Conservation (phyloP, 257 asterid species). For the Fraxinus americana region DNA sequence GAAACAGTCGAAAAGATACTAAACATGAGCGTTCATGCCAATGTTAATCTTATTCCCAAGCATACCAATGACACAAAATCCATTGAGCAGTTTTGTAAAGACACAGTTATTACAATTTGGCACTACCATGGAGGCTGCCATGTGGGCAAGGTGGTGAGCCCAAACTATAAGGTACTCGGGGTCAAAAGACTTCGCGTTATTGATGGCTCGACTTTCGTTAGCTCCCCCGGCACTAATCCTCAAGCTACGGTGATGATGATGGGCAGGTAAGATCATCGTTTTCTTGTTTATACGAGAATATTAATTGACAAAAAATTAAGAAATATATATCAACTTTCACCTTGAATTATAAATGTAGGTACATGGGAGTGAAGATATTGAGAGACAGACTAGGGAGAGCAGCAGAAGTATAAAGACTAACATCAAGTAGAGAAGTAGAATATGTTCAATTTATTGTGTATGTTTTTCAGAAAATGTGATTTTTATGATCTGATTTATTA, state of each 20-base stretch:
- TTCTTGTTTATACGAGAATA: not conserved
- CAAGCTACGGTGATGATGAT: slow-evolving; percentile 96
- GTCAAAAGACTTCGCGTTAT: slow-evolving; percentile 72
- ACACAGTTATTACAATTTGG: slow-evolving; percentile 96
- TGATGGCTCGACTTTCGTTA: slow-evolving; percentile 75
- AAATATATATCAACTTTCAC: not conserved
- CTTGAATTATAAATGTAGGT: slow-evolving; percentile 49
- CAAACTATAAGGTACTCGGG: slow-evolving; percentile 66
- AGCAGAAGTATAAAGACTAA: slow-evolving; percentile 45
- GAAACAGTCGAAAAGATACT: slow-evolving; percentile 58
- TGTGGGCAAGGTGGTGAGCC: slow-evolving; percentile 69
- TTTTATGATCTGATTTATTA: slow-evolving; percentile 33
- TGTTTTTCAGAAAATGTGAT: slow-evolving; percentile 24
- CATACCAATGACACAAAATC: slow-evolving; percentile 80
- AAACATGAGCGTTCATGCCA: slow-evolving; percentile 81
- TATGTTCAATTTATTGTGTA: slow-evolving; percentile 21
- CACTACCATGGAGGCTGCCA: slow-evolving; percentile 99
- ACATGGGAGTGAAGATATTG: slow-evolving; percentile 91
- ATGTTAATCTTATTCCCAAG: slow-evolving; percentile 80
- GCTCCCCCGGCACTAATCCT: slow-evolving; percentile 98
- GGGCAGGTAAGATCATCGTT: slow-evolving; percentile 62
- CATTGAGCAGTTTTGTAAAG: slow-evolving; percentile 84
- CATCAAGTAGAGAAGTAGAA: slow-evolving; percentile 22
- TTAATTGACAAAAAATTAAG: not conserved
- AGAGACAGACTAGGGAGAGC: slow-evolving; percentile 66